phyloP scores from a whole-genome alignment of 805 yeast genomes.

The Schwanniomyces sp. region DNA sequence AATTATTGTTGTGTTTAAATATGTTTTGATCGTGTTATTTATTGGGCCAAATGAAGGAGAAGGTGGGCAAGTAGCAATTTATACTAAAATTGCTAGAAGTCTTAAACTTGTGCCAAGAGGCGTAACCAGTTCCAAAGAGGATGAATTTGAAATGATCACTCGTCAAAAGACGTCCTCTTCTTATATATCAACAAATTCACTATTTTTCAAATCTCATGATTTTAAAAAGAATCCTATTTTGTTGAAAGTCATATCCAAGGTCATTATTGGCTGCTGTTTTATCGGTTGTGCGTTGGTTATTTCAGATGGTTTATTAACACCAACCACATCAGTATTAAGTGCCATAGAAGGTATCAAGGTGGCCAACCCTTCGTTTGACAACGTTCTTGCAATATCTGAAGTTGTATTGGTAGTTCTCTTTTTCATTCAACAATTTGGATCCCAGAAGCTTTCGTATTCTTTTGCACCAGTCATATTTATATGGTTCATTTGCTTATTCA shows the following conservation, averaged over 20 bases:
- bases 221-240: slow-evolving; percentile 22
- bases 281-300: slow-evolving; percentile 57
- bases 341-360: slow-evolving; percentile 58
- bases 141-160: slow-evolving; percentile 24
- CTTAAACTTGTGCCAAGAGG: slow-evolving; percentile 49
- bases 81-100: slow-evolving; percentile 53
- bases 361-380: slow-evolving; percentile 46
- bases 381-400: slow-evolving; percentile 50
- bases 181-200: slow-evolving; percentile 14
- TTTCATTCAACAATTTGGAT: slow-evolving; percentile 49
- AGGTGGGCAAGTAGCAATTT: slow-evolving; percentile 67
- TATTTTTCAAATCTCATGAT: slow-evolving; percentile 10
- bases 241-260: slow-evolving; percentile 26
- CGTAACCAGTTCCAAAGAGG: slow-evolving; percentile 38
- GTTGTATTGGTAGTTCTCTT: slow-evolving; percentile 47
- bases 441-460: slow-evolving; percentile 43
- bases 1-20: slow-evolving; percentile 52
- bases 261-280: slow-evolving; percentile 42
- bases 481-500: slow-evolving; percentile 49
- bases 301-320: slow-evolving; percentile 62
- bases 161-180: slow-evolving; percentile 40
- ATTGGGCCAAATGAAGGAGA: slow-evolving; percentile 60
- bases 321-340: slow-evolving; percentile 60
- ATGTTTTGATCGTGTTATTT: slow-evolving; percentile 46
- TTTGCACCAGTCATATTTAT: slow-evolving; percentile 57